Evolutionary conservation across 1,139 yeast genomes (phyloP).

Genomic region (Hyphopichia fennica): DNA sequence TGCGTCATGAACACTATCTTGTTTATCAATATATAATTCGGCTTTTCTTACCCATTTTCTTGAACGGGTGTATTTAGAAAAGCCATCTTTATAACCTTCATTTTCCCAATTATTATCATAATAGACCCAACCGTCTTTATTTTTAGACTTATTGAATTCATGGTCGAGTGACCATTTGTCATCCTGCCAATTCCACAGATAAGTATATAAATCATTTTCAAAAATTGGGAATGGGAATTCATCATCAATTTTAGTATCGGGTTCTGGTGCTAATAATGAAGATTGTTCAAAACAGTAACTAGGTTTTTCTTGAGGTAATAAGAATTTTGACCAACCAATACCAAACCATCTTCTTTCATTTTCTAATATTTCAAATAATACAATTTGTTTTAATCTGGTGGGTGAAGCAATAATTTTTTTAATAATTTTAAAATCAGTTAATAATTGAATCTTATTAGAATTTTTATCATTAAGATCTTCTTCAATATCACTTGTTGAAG

Average conservation of each 20-base stretch:
- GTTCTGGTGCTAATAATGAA: slow-evolving; percentile 31
- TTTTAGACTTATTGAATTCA: slow-evolving; percentile 35
- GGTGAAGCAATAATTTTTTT: slow-evolving; percentile 42
- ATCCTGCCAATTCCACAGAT: slow-evolving; percentile 60
- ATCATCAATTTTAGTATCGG: slow-evolving; percentile 18
- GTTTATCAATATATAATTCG: slow-evolving; percentile 43
- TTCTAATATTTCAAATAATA: slow-evolving; percentile 52
- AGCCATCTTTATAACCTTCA: slow-evolving; percentile 42
- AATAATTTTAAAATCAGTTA: slow-evolving; percentile 42
- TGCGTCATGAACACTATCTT: slow-evolving; percentile 25
- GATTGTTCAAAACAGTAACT: slow-evolving; percentile 47
- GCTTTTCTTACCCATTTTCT: slow-evolving; percentile 54
- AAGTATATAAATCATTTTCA: slow-evolving; percentile 38
- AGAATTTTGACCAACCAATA: slow-evolving; percentile 54
- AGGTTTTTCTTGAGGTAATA: slow-evolving; percentile 54
- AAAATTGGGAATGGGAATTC: slow-evolving; percentile 50
- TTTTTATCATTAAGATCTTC: slow-evolving; percentile 14
- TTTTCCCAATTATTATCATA: slow-evolving; percentile 54
- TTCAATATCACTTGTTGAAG: slow-evolving; percentile 24
- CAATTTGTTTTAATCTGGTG: slow-evolving; percentile 44
- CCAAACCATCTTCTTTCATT: slow-evolving; percentile 66
- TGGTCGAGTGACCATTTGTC: slow-evolving; percentile 47
- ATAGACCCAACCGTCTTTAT: slow-evolving; percentile 53
- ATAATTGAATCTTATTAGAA: slow-evolving; percentile 15
- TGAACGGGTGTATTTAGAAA: slow-evolving; percentile 50